Conservation (phyloP, 176 grass and related monocot genomes). For the Musa schizocarpa region DNA sequence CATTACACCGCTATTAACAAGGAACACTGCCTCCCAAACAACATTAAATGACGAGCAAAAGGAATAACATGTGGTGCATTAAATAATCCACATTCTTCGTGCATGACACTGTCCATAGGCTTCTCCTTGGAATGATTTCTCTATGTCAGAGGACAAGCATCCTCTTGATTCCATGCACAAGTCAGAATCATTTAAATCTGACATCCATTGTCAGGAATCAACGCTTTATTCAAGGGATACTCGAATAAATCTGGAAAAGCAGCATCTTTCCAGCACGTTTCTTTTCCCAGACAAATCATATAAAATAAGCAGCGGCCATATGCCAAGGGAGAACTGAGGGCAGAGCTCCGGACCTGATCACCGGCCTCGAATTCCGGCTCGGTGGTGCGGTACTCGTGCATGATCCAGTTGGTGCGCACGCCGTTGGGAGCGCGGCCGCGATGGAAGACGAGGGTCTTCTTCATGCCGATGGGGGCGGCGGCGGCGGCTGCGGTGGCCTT, state of each 20-base stretch:
- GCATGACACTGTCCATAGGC: not conserved
- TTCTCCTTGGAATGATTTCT: not conserved
- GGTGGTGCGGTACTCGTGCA: conserved; percentile 65
- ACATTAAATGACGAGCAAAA: not conserved
- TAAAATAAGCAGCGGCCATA: not conserved
- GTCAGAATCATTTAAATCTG: not conserved
- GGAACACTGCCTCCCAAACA: not conserved
- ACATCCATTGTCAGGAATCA: not conserved
- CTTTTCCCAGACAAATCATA: conserved; percentile 4
- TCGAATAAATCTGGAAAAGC: not conserved
- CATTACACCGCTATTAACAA: not conserved
- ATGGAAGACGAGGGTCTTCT: conserved; percentile 69
- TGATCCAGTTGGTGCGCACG: conserved; percentile 44
- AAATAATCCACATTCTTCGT: not conserved
- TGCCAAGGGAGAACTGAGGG: not conserved
- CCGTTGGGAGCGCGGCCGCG: conserved; percentile 39
- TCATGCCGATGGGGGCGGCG: conserved; percentile 36
- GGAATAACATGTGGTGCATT: not conserved
- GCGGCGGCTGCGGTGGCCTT: conserved; percentile 11
- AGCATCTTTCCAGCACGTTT: not conserved
- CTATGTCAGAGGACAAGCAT: not conserved
- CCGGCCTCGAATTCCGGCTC: conserved; percentile 26
- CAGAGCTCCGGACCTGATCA: conserved; percentile 21
- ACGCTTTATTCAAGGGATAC: not conserved
- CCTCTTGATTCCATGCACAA: not conserved